Conservation (phyloP, 1,284 basidiomycete genomes). For the Ustilago hordei region DNA sequence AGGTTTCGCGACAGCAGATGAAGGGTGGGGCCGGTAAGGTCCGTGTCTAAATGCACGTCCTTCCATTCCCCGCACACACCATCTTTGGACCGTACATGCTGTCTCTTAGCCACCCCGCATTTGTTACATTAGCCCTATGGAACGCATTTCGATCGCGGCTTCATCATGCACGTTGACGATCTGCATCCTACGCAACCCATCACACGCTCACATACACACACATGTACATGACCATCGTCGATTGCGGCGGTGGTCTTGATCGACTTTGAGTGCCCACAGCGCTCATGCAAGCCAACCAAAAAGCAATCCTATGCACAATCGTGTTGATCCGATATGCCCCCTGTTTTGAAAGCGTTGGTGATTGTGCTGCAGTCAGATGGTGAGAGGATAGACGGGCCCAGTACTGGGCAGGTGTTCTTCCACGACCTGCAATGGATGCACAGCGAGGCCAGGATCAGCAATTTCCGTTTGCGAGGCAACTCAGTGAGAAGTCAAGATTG, state of each 20-base stretch:
- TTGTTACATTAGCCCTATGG: conserved; percentile 50
- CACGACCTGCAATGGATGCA: no score
- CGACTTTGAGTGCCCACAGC: conserved; percentile 11
- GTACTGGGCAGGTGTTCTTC: background rate
- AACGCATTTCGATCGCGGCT: conserved; percentile 21
- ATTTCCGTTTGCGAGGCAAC: background rate
- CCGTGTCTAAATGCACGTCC: conserved; percentile 56
- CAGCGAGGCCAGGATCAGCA: no score
- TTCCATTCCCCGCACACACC: background rate
- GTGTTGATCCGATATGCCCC: conserved; percentile 22
- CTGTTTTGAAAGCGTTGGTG: background rate
- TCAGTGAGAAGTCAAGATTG: background rate
- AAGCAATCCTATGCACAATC: conserved; percentile 44
- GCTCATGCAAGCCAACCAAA: conserved; percentile 29
- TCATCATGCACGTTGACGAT: conserved; percentile 8
- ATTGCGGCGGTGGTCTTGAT: conserved; percentile 8
- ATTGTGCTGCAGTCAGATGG: background rate
- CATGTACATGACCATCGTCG: conserved; percentile 9
- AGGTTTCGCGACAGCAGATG: conserved; percentile 94
- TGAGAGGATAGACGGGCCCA: background rate
- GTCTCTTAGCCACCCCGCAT: conserved; percentile 21
- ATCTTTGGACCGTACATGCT: conserved; percentile 2
- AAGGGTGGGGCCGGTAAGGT: conserved; percentile 77
- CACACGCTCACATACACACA: conserved; percentile 6
- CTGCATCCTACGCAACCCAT: conserved; percentile 30